Conservation (phyloP, 192 early-diverging fungal genomes). For the Spinellus fusiger region DNA sequence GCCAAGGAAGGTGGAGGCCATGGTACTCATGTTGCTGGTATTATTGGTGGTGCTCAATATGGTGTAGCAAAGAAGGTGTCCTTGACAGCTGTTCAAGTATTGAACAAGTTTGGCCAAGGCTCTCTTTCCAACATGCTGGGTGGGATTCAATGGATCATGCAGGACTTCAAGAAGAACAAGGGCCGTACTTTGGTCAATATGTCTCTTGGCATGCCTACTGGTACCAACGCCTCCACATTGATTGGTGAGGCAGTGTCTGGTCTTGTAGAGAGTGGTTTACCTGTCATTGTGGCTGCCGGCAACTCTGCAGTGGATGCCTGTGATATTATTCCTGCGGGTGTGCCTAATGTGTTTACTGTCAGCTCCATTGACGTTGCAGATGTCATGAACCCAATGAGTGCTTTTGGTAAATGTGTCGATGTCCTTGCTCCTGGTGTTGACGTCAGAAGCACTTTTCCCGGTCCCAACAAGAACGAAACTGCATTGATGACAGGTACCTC, state of each 20-base stretch:
- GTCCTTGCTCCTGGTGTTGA: conserved; percentile 82
- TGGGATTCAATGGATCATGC: conserved; percentile 39
- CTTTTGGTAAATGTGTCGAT: conserved; percentile 89
- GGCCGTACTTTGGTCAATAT: conserved; percentile 61
- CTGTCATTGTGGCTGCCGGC: conserved; percentile 73
- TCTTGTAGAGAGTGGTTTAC: conserved; percentile 53
- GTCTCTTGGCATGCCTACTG: conserved; percentile 53
- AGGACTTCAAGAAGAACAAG: conserved; percentile 19
- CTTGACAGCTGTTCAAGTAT: conserved; percentile 66
- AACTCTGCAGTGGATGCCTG: conserved; percentile 65
- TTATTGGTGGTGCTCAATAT: conserved; percentile 52
- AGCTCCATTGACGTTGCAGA: conserved; percentile 78
- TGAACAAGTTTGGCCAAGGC: conserved; percentile 50
- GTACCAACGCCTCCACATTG: conserved; percentile 40
- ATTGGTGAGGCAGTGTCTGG: conserved; percentile 57
- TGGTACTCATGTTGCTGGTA: conserved; percentile 65
- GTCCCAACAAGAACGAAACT: conserved; percentile 66
- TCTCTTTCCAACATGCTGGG: conserved; percentile 36
- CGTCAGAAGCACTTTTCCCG: conserved; percentile 78
- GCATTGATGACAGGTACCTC: conserved; percentile 86
- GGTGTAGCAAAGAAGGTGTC: conserved; percentile 72
- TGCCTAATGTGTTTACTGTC: conserved; percentile 71
- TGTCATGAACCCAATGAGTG: conserved; percentile 72
- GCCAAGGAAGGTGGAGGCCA: conserved; percentile 35
- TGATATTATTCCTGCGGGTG: conserved; percentile 51